Evolutionary conservation across 2,329 filamentous ascomycete genomes (phyloP).

Genomic region (Phaeoacremonium minimum): DNA sequence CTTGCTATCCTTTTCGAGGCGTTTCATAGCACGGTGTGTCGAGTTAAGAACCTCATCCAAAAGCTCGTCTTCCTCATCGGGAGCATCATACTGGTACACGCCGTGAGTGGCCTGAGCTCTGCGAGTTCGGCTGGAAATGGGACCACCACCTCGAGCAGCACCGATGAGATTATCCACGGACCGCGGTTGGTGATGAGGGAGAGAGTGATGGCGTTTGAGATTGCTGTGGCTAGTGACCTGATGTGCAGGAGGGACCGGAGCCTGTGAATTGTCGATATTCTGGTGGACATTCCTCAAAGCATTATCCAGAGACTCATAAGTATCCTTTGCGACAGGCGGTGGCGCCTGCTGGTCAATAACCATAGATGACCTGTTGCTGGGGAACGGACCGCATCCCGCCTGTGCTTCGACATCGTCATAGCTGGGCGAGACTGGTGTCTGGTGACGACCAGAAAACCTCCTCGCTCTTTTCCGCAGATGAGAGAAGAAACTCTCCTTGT

Average conservation of each 20-base stretch:
- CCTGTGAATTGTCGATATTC: conserved; percentile 36
- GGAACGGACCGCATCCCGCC: conserved; percentile 86
- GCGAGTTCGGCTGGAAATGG: conserved; percentile 75
- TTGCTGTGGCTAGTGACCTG: conserved; percentile 43
- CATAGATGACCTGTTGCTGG: conserved; percentile 79
- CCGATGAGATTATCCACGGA: conserved; percentile 60
- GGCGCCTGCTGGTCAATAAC: conserved; percentile 58
- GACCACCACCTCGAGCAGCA: conserved; percentile 48
- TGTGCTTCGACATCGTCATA: conserved; percentile 91
- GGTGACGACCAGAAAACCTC: conserved; percentile 86
- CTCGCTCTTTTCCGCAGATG: conserved; percentile 91
- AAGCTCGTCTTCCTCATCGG: conserved; percentile 94
- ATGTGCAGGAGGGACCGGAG: conserved; percentile 50
- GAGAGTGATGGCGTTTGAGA: conserved; percentile 62
- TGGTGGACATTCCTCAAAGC: conserved; percentile 51
- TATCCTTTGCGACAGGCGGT: conserved; percentile 46
- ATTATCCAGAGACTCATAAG: conserved; percentile 58
- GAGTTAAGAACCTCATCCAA: conserved; percentile 83
- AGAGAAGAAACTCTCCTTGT: conserved; percentile 97
- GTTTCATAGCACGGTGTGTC: conserved; percentile 69
- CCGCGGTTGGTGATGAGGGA: conserved; percentile 58
- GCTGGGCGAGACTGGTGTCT: conserved; percentile 71
- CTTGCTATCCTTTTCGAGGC: conserved; percentile 55
- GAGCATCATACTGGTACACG: conserved; percentile 83
- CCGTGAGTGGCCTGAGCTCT: conserved; percentile 72